Evolutionary conservation across 1,284 basidiomycete species (phyloP).

Genomic region (Ustilago bromivora): DNA sequence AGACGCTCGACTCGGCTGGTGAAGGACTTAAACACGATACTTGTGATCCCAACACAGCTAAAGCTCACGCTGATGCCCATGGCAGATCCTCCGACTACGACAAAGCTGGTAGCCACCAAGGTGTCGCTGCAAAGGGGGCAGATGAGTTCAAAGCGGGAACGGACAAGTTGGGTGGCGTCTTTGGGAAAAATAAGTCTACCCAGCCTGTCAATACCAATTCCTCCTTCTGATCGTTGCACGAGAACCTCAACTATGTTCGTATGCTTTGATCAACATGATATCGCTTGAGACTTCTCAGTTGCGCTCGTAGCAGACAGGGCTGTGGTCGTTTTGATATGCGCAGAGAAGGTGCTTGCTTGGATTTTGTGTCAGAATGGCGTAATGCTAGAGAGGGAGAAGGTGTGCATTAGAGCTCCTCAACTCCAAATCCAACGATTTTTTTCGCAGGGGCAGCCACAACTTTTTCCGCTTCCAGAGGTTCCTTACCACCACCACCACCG

Average conservation of each 20-base stretch:
- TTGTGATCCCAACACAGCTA: background rate
- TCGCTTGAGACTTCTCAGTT: background rate
- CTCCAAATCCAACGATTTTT: slow-evolving; percentile 40
- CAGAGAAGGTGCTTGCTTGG: background rate
- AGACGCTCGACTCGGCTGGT: slow-evolving; percentile 46
- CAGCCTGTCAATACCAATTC: background rate
- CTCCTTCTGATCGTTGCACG: background rate
- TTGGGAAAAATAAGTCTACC: slow-evolving; percentile 5
- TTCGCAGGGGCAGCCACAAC: slow-evolving; percentile 28
- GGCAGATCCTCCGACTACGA: slow-evolving; percentile 35
- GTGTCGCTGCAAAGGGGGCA: slow-evolving; percentile 30
- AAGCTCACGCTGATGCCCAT: background rate
- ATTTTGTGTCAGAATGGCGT: too few relatives aligned
- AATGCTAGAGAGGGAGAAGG: background rate
- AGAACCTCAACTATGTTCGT: background rate
- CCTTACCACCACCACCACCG: slow-evolving; percentile 6
- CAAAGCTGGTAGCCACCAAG: slow-evolving; percentile 15
- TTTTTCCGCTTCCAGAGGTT: slow-evolving; percentile 24
- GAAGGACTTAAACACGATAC: slow-evolving; percentile 39
- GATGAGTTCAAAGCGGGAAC: slow-evolving; percentile 39
- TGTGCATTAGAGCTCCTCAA: slow-evolving; percentile 16
- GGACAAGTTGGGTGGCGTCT: slow-evolving; percentile 12
- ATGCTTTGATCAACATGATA: background rate
- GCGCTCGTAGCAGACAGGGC: too few relatives aligned
- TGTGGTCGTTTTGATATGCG: background rate